Evolutionary conservation across 2,329 filamentous ascomycete genomes (phyloP), one percentile per base, ranked within the genome.

Genomic region (Cytospora mali): DNA sequence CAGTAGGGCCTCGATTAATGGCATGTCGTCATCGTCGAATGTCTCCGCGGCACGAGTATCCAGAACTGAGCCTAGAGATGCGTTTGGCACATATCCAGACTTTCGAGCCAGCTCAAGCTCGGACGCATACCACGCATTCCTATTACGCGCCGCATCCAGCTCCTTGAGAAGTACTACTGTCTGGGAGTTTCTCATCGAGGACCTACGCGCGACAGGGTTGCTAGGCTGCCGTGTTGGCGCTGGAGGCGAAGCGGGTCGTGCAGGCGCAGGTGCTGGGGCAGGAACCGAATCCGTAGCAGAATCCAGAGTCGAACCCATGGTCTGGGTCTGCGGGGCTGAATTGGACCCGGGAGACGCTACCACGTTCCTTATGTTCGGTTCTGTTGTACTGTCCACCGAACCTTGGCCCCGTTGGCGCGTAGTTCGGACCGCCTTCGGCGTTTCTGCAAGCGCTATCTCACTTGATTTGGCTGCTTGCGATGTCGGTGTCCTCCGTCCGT

Each of bases 121-220:
- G 0, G 94, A 97, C 9, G 93, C 92, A 75, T 96, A 97, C 95
- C 95, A 99, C 0, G 94, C 94, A 76, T 97, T 98, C 57, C 91
- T 87, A 71, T 90, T 95, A 70, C 92, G 91, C 4, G 89, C 84
- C 10, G 87, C 83, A 72, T 99, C 94, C 2, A 99, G 81, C 73
- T 99, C 95, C 73, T 95, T 94, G 16, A 92, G 81, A 14, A 97
- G 75, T 0, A 90, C 88, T 66, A 91, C 89, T 1, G 89, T 89
- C 68, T 89, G 87, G 9, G 85, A 81, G 71, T 87, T 84, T 73
- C 84, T 74, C 67, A 84, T 77, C 64, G 90, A 83, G 64, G 88
- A 79, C 73, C 87, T 77, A 71, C 89, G 75, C 69, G 80, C 75
- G 69, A 90, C 69, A 66, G 87, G 77, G 75, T 87, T 83, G 75